phyloP scores from a whole-genome alignment of 495 filamentous ascomycete genomes.

The Penicillium herquei region DNA sequence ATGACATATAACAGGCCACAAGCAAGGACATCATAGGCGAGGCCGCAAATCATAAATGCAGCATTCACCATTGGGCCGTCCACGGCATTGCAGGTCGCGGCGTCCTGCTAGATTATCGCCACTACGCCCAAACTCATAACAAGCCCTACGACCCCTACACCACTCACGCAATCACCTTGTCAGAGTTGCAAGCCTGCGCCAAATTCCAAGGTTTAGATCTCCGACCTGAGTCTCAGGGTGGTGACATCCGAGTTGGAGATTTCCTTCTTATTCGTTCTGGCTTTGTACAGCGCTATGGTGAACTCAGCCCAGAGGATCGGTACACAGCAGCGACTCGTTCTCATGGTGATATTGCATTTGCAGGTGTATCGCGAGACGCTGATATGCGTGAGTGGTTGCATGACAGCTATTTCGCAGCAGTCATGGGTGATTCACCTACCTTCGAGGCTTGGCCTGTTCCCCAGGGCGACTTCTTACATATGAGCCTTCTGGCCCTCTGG shows the following conservation, averaged over 20 bases:
- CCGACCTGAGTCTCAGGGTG: conserved; percentile 48
- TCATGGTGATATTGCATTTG: conserved; percentile 51
- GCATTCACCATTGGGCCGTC: conserved; percentile 45
- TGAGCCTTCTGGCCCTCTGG: conserved; percentile 64
- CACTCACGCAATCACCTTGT: conserved; percentile 57
- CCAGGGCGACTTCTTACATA: conserved; percentile 53
- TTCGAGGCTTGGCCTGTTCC: conserved; percentile 61
- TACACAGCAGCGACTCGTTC: conserved; percentile 35
- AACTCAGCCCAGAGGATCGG: conserved; percentile 38
- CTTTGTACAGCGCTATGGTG: conserved; percentile 57
- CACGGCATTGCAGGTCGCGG: conserved; percentile 50
- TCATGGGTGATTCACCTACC: conserved; percentile 58
- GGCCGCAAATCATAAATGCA: conserved; percentile 45
- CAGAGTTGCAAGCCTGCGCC: conserved; percentile 58
- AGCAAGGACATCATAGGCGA: conserved; percentile 47
- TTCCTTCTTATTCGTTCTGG: conserved; percentile 68
- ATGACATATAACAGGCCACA: conserved; percentile 28
- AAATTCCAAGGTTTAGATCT: conserved; percentile 44
- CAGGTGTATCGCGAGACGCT: conserved; percentile 57
- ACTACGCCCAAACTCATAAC: conserved; percentile 37
- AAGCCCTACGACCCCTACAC: conserved; percentile 56
- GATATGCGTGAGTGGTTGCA: conserved; percentile 61
- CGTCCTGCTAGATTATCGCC: conserved; percentile 50
- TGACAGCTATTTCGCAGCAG: conserved; percentile 64
- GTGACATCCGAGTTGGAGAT: conserved; percentile 62